phyloP scores from a whole-genome alignment of 106 monocot genomes.

The Iris macrosiphon region DNA sequence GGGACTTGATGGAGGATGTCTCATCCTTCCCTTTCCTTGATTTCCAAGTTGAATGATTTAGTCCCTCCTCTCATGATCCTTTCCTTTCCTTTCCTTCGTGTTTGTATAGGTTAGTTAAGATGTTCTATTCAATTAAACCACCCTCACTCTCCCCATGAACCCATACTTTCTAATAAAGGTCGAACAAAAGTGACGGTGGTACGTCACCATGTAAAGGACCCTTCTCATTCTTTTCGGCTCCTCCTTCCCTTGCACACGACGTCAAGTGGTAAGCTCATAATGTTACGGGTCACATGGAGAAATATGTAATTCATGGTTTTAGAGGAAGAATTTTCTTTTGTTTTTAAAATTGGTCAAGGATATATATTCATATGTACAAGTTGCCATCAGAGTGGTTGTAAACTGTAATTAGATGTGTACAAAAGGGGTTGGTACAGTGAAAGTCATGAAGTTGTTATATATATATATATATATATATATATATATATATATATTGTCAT shows the following conservation, averaged over 20 bases:
- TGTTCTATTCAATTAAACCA: background rate
- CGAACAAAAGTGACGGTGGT: slow-evolving; percentile 1
- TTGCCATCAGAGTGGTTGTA: slow-evolving; percentile 12
- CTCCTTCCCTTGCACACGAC: slow-evolving; percentile 5
- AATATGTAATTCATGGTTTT: slow-evolving; percentile 2
- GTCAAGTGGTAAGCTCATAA: slow-evolving; percentile 5
- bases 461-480: too few species aligned
- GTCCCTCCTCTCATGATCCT: too few species aligned
- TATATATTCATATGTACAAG: background rate
- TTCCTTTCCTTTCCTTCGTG: background rate
- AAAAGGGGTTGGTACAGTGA: too few species aligned
- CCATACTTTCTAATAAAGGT: background rate
- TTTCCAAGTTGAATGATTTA: slow-evolving; percentile 88
- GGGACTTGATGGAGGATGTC: slow-evolving; percentile 62
- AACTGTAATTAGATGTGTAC: slow-evolving; percentile 10
- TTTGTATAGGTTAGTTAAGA: slow-evolving; percentile 6
- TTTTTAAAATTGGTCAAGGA: background rate
- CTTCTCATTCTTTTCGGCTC: background rate
- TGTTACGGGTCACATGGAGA: too few species aligned
- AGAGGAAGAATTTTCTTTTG: background rate
- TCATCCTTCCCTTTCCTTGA: slow-evolving; percentile 86
- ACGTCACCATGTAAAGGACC: background rate
- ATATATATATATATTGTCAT: too few species aligned
- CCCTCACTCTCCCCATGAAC: background rate
- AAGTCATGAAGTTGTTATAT: too few species aligned